Base-by-base conservation (phyloP, 805 yeast species). In the Ogataea neopini region DNA sequence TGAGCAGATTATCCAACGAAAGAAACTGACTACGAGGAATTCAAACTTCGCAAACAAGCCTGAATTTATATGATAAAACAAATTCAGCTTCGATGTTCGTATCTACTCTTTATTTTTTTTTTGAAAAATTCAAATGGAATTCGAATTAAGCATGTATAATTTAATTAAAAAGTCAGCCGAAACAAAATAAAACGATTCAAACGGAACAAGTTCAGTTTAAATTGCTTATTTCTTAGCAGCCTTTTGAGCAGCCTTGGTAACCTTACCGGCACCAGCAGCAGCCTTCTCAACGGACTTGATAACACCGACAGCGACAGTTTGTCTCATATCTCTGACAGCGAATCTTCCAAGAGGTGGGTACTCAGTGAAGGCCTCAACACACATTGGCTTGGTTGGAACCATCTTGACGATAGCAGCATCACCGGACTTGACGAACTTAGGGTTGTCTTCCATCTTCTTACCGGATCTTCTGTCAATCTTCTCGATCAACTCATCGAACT, bases 321-420 rank as follows among this genome's bases (percentile, higher is more conserved):
- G 97, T 87, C 97, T 88, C 97, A 90, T 90, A 80, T 90, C 97
- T 87, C 97, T 91, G 83, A 90, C 97, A 74, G 92, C 92, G 78
- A 92, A 80, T 85, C 98, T 90, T 78, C 96, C 94, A 74, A 92
- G 77, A 78, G 95, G 96, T 73, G 92, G 96, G 84, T 92, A 90
- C 71, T 89, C 94, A 70, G 83, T 77, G 84, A 83, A 92, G 63
- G 92, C 81, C 78, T 92, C 97, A 62, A 91, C 96, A 76, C 97
- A 91, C 79, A 92, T 81, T 67, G 96, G 91, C 81, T 87, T 90
- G 66, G 87, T 72, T 64, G 92, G 86, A 66, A 89, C 83, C 78
- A 91, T 80, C 70, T 83, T 84, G 62, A 94, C 97, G 70, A 89
- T 85, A 63, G 96, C 92, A 76, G 95, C 90, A 78, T 91, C 96